Percentiles rank a stretch among this genome's conserved stretches.
These are phyloP conservation scores for Royoungia palumana DNA, from an alignment of 768 basidiomycete species.

Conservation along the genomic window DNA sequence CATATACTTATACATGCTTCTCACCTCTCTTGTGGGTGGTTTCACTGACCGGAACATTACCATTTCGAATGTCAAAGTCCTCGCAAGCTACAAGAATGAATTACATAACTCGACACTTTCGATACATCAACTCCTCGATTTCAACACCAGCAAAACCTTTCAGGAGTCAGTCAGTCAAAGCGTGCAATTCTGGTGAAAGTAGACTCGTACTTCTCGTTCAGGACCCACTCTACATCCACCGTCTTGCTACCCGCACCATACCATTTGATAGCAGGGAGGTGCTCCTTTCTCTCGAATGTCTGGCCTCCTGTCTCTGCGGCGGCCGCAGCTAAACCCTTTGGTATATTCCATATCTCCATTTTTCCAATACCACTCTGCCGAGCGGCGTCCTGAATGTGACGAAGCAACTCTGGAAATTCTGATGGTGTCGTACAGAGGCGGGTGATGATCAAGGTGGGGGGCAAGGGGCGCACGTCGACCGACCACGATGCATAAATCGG, in stretches of 20 bases:
- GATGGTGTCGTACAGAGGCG: slow-evolving; percentile 34
- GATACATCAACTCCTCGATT: neutral
- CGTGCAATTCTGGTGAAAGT: neutral
- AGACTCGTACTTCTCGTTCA: slow-evolving; percentile 47
- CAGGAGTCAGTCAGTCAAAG: neutral
- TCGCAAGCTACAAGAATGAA: no score
- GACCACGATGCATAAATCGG: slow-evolving; percentile 43
- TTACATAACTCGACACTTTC: no score
- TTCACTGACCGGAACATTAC: no score
- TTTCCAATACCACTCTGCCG: slow-evolving; percentile 30
- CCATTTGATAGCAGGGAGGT: slow-evolving; percentile 47
- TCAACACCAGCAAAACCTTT: slow-evolving; percentile 44
- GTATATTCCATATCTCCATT: slow-evolving; percentile 50
- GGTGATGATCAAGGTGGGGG: slow-evolving; percentile 42
- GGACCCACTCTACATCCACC: slow-evolving; percentile 40
- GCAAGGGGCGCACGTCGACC: slow-evolving; percentile 33
- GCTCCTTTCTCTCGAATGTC: slow-evolving; percentile 34
- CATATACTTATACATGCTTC: no score
- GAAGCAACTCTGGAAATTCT: slow-evolving; percentile 36
- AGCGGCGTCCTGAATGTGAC: slow-evolving; percentile 35
- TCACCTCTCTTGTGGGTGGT: no score
- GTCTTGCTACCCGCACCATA: slow-evolving; percentile 41
- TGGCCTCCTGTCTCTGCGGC: slow-evolving; percentile 31
- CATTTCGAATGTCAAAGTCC: no score
- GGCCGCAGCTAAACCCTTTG: slow-evolving; percentile 28